These are phyloP conservation scores for Zygosaccharomyces pseudobailii DNA, from an alignment of 1,139 yeast genomes.

Conservation along the genomic window DNA sequence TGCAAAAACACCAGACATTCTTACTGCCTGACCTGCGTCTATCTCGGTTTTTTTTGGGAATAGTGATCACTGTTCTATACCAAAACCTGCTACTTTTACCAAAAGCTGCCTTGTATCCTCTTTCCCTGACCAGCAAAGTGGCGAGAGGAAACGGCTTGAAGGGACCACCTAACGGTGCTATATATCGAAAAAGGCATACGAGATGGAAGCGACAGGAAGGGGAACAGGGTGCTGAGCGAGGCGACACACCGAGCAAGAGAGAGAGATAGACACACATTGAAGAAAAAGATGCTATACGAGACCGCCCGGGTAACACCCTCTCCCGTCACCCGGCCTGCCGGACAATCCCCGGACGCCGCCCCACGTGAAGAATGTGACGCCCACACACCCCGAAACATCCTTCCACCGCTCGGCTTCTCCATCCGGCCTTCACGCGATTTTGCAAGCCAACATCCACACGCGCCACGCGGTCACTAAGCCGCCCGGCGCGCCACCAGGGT, in stretches of 20 bases:
- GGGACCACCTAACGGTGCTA: neutral
- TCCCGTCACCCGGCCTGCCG: too few species aligned
- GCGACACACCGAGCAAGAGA: neutral
- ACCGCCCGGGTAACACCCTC: neutral
- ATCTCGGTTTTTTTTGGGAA: too few species aligned
- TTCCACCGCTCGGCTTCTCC: too few species aligned
- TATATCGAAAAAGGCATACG: neutral
- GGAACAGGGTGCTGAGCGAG: neutral
- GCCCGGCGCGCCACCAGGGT: too few species aligned
- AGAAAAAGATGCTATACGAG: neutral
- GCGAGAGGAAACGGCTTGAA: neutral
- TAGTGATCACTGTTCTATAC: too few species aligned
- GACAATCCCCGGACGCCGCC: too few species aligned
- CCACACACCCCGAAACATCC: too few species aligned
- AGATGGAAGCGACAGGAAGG: neutral
- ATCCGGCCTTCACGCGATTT: too few species aligned
- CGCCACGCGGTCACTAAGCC: too few species aligned
- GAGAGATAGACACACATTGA: neutral
- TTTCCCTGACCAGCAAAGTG: neutral
- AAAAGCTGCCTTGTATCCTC: neutral
- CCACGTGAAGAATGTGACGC: too few species aligned
- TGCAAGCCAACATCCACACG: too few species aligned
- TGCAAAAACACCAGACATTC: conserved; percentile 31
- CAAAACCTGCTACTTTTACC: neutral
- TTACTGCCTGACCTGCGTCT: neutral